Evolutionary conservation across 2,329 filamentous ascomycete species (phyloP).

Genomic region (Colletotrichum magnum): DNA sequence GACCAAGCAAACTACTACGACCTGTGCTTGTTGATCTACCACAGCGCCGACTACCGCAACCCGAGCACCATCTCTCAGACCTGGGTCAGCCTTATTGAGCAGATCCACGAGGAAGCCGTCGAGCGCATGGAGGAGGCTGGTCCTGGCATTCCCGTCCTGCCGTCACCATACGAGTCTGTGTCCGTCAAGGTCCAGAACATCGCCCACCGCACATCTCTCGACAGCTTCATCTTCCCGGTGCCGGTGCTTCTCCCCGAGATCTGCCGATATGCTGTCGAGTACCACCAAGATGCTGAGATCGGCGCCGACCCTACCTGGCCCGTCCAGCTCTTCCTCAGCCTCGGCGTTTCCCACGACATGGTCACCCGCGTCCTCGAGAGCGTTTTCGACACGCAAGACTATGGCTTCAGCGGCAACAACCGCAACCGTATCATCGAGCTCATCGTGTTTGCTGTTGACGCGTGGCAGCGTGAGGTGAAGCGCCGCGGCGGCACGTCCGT

Average conservation of each 20-base stretch:
- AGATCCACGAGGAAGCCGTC: conserved; percentile 73
- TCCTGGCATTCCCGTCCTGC: conserved; percentile 55
- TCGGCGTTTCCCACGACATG: conserved; percentile 70
- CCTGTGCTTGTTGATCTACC: conserved; percentile 92
- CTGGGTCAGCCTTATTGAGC: conserved; percentile 86
- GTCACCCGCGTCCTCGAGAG: conserved; percentile 69
- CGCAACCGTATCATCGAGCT: conserved; percentile 68
- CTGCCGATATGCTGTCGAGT: conserved; percentile 72
- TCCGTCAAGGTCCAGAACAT: conserved; percentile 75
- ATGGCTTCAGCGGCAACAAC: conserved; percentile 67
- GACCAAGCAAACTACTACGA: conserved; percentile 95
- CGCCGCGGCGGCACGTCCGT: conserved; percentile 58
- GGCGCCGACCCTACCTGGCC: conserved; percentile 72
- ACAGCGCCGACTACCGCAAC: conserved; percentile 91
- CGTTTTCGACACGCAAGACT: conserved; percentile 71
- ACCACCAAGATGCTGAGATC: conserved; percentile 71
- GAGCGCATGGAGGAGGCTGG: conserved; percentile 60
- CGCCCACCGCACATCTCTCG: conserved; percentile 74
- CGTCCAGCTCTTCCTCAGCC: conserved; percentile 67
- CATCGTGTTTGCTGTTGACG: conserved; percentile 63
- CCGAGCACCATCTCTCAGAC: conserved; percentile 85
- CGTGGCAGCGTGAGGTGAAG: conserved; percentile 65
- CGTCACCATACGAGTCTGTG: conserved; percentile 79
- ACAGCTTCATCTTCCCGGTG: conserved; percentile 77
- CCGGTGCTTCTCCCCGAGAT: conserved; percentile 72